Evolutionary conservation across 2,329 filamentous ascomycete genomes (phyloP), one percentile per base, ranked within the genome.

Genomic region (Ophiosphaerella narmari): DNA sequence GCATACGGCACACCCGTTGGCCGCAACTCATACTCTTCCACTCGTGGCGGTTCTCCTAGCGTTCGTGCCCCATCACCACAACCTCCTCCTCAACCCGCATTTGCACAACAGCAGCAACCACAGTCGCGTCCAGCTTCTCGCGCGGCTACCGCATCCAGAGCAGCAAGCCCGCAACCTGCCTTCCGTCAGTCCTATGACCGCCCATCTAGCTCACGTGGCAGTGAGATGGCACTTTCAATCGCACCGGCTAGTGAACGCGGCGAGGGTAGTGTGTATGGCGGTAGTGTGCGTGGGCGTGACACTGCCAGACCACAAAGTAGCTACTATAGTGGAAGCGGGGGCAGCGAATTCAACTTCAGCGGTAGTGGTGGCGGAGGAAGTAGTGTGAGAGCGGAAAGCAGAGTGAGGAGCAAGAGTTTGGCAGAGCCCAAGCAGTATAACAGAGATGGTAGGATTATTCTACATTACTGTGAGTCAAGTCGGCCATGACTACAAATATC

Each of bases 391-490:
- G 68, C 50, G 63, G 75, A 71, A 72, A 77, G 76, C 70, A 57
- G 63, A 36, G 79, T 78, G n/a, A 73, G 84, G 58, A 96, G 91
- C 73, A 91, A 93, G 79, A 96, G 91, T 65, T 81, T 94, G 52
- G 91, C 89, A n/a, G 89, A 94, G 65, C 85, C 86, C n/a, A 82
- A 89, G 61, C 89, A 92, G 64, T 91, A 89, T 64, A 96, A 90
- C 5, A 84, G 86, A 55, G 91, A 97, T 71, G 93, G 94, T 26
- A 85, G 90, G 53, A 86, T 90, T 32, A 93, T 97, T 68, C 72
- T 97, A 68, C 91, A 97, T 76, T 97, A 93, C 77, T 91, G 94
- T 97, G 82, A 86, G 91, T 83, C 39, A 41, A 33, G 41, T 16
- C 21, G 21, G 1, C 31, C 32, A 7, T 29, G 3, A 11, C 5